These are phyloP conservation scores for Neurospora intermedia DNA, from an alignment of 495 filamentous ascomycete genomes.

Conservation along the genomic window DNA sequence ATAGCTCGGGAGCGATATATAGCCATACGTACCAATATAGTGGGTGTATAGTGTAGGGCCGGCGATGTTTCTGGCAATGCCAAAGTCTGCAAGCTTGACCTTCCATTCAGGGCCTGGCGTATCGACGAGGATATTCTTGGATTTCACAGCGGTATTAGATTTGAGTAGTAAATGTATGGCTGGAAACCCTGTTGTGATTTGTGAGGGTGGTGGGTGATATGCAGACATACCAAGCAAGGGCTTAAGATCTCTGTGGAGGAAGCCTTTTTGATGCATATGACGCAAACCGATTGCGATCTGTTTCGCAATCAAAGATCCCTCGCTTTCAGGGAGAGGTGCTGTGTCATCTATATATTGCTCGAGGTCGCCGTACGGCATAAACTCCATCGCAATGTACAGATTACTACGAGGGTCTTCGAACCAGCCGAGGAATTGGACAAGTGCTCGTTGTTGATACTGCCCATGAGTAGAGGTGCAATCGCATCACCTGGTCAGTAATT, in stretches of 20 bases:
- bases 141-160: background rate
- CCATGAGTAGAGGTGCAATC: background rate
- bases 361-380: slow-evolving; percentile 23
- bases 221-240: slow-evolving; percentile 11
- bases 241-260: slow-evolving; percentile 43
- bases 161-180: background rate
- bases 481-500: background rate
- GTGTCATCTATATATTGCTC: background rate
- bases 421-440: slow-evolving; percentile 32
- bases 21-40: slow-evolving; percentile 5
- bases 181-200: background rate
- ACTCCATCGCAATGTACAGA: slow-evolving; percentile 36
- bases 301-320: too few relatives aligned
- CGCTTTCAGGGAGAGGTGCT: too few relatives aligned
- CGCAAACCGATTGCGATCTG: slow-evolving; percentile 30
- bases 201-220: background rate
- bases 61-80: slow-evolving; percentile 23
- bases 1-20: slow-evolving; percentile 9
- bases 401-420: slow-evolving; percentile 19
- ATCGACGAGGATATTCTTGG: slow-evolving; percentile 15
- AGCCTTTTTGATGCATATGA: slow-evolving; percentile 38
- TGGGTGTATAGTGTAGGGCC: background rate
- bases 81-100: slow-evolving; percentile 45
- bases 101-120: slow-evolving; percentile 21
- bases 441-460: slow-evolving; percentile 10